Conservation (phyloP, 2,329 filamentous ascomycete species). For the Trichoderma lentiforme region DNA sequence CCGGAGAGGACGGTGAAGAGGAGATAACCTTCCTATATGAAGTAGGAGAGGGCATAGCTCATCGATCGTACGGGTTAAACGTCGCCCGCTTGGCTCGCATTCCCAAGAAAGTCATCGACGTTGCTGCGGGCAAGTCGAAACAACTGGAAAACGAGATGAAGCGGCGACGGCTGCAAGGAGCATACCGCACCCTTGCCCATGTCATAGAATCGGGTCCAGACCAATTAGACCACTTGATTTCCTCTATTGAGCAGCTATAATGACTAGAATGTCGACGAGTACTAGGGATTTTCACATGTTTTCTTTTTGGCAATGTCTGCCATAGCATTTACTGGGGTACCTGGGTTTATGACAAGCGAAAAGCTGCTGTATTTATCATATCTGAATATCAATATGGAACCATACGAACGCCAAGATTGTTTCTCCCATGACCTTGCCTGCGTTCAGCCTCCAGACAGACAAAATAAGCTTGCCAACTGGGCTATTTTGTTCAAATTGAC, state of each 20-base stretch:
- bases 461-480: constrained; percentile 2
- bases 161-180: constrained; percentile 56
- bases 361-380: constrained; percentile 9
- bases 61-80: constrained; percentile 91
- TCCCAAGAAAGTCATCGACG: constrained; percentile 70
- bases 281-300: neutral
- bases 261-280: neutral
- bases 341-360: neutral
- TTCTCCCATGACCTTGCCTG: neutral
- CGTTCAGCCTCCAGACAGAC: neutral
- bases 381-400: constrained; percentile 6
- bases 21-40: constrained; percentile 95
- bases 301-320: neutral
- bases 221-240: constrained; percentile 51
- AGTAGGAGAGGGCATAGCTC: constrained; percentile 83
- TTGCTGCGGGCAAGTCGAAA: constrained; percentile 73
- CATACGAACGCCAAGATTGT: constrained; percentile 15
- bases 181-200: constrained; percentile 41
- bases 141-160: constrained; percentile 75
- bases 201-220: constrained; percentile 38
- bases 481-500: constrained; percentile 6
- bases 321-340: neutral
- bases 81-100: constrained; percentile 84
- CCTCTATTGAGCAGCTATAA: constrained; percentile 59
- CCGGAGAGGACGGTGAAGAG: constrained; percentile 52